phyloP scores from a whole-genome alignment of 1,284 basidiomycete species.

The Cystobasidium sp. region DNA sequence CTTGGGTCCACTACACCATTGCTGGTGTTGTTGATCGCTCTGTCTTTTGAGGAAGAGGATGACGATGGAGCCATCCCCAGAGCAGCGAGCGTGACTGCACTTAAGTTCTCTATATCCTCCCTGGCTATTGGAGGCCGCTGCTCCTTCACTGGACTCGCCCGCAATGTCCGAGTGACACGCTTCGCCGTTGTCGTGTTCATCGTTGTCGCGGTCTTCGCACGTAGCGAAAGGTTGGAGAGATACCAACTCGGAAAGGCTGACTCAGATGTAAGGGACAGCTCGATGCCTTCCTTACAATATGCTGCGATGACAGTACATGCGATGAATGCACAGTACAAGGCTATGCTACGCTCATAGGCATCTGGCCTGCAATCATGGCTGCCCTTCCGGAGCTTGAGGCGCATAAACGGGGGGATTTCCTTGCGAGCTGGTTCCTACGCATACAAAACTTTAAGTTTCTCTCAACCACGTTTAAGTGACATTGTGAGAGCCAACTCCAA shows the following conservation, averaged over 20 bases:
- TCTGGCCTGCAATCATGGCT: too few species aligned
- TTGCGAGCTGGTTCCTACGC: too few species aligned
- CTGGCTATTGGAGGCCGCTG: not conserved
- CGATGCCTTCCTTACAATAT: too few species aligned
- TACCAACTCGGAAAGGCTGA: not conserved
- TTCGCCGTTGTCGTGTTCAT: conserved; percentile 23
- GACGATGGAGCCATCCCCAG: conserved; percentile 26
- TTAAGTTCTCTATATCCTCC: conserved; percentile 37
- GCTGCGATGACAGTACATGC: too few species aligned
- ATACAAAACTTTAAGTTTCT: too few species aligned
- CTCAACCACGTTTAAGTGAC: too few species aligned
- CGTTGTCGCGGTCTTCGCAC: not conserved
- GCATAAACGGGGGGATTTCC: too few species aligned
- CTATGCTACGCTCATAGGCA: too few species aligned
- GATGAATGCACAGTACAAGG: too few species aligned
- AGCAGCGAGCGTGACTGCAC: conserved; percentile 27
- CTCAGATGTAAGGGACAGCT: too few species aligned
- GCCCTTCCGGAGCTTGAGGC: too few species aligned
- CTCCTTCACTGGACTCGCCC: conserved; percentile 22
- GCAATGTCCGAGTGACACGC: conserved; percentile 24
- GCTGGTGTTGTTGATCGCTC: not conserved
- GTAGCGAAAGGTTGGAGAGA: not conserved
- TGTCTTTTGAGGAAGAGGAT: not conserved
- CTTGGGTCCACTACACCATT: not conserved
- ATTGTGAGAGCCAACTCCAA: too few species aligned